Evolutionary conservation across 257 asterid species (phyloP).

Genomic region (Anisodus acutangulus): DNA sequence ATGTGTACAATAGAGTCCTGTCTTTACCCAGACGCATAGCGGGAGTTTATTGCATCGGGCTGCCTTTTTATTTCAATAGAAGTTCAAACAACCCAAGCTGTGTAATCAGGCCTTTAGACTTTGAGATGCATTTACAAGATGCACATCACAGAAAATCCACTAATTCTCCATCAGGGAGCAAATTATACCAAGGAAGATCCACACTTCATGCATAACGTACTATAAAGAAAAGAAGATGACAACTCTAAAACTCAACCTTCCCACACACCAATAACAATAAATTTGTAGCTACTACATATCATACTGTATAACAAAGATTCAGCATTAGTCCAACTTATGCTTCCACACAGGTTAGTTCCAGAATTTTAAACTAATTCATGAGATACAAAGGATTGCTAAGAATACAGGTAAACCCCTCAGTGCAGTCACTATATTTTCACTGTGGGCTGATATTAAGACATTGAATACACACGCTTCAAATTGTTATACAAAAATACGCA

Average conservation of each 20-base stretch:
- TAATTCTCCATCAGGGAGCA: background rate
- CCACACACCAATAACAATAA: background rate
- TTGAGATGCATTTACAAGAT: background rate
- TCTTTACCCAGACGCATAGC: background rate
- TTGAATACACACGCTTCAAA: conserved; percentile 12
- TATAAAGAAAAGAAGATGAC: background rate
- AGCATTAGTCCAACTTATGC: conserved; percentile 8
- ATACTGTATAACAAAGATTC: background rate
- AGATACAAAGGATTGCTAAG: background rate
- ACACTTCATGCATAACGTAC: background rate
- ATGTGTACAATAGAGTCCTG: background rate
- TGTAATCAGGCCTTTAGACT: background rate
- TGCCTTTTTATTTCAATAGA: background rate
- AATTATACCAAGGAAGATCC: conserved; percentile 3
- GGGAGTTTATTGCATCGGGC: background rate
- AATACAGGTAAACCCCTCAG: background rate
- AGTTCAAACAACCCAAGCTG: background rate
- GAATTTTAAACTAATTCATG: background rate
- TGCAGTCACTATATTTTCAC: background rate
- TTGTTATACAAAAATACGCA: background rate
- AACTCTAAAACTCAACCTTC: background rate
- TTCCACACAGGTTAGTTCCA: background rate
- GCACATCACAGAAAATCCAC: background rate
- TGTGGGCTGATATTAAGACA: background rate
- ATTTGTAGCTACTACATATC: background rate